Percentiles rank a stretch among this genome's conserved stretches.
phyloP scores from a whole-genome alignment of 2,329 filamentous ascomycete genomes.

The Fusarium sp. region DNA sequence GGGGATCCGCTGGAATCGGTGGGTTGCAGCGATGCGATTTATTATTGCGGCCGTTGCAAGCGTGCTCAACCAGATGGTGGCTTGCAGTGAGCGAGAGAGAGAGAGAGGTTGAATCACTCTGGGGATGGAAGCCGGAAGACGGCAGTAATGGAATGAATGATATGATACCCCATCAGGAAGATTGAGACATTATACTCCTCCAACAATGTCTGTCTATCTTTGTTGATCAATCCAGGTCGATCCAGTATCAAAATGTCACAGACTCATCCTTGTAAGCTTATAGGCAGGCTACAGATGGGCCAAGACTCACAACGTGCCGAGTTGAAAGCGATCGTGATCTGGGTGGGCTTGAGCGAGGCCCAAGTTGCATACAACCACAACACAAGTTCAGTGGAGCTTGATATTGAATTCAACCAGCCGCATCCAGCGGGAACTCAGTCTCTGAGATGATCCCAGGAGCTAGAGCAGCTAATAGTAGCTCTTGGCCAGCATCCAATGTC shows the following conservation, averaged over 20 bases:
- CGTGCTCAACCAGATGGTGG: constrained; percentile 4
- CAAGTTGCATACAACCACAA: constrained; percentile 9
- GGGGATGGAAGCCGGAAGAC: background rate
- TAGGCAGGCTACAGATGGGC: constrained; percentile 9
- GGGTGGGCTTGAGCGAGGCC: constrained; percentile 17
- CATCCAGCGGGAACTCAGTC: constrained; percentile 16
- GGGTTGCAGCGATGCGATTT: constrained; percentile 25
- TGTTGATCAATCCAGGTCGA: background rate
- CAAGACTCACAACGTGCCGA: constrained; percentile 18
- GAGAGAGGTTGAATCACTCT: background rate
- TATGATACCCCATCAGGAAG: background rate
- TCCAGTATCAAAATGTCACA: background rate
- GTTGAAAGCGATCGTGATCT: constrained; percentile 32
- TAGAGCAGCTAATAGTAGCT: background rate
- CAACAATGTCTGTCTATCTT: background rate
- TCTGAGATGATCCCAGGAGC: background rate
- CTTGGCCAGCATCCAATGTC: background rate
- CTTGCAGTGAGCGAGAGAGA: background rate
- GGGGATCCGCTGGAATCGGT: constrained; percentile 31
- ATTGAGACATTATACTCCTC: background rate
- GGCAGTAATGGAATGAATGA: background rate
- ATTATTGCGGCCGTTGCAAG: constrained; percentile 20
- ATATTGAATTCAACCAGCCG: constrained; percentile 26
- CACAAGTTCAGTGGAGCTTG: constrained; percentile 24
- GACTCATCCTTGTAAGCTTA: constrained; percentile 10